These are phyloP conservation scores for Malania oleifera DNA, from an alignment of 164 flowering plant species.

Conservation along the genomic window DNA sequence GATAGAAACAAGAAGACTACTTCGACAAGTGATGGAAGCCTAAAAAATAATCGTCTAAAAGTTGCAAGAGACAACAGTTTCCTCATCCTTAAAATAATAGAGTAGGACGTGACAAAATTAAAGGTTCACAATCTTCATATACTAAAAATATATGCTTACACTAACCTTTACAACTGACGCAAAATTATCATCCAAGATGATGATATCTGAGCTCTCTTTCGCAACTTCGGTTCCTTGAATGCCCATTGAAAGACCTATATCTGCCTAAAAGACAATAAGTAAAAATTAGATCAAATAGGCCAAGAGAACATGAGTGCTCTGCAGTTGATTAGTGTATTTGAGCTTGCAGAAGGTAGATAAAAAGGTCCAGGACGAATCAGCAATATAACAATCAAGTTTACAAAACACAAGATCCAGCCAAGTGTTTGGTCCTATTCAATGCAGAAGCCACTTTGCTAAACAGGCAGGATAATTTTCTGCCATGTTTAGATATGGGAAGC, in stretches of 20 bases:
- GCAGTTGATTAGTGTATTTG: no score
- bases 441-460: not conserved
- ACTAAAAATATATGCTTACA: not conserved
- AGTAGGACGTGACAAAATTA: no score
- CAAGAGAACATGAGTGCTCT: not conserved
- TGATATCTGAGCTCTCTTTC: slow-evolving; percentile 72
- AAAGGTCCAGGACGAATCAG: not conserved
- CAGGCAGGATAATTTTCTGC: no score
- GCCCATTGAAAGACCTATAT: slow-evolving; percentile 78
- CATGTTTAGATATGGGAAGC: no score
- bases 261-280: slow-evolving; percentile 42
- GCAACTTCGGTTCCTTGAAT: slow-evolving; percentile 80
- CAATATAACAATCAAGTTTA: not conserved
- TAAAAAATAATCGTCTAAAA: no score
- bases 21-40: no score
- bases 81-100: no score
- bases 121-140: not conserved
- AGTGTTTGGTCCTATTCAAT: not conserved
- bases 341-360: not conserved
- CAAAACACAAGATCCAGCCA: not conserved
- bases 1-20: no score
- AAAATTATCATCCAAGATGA: slow-evolving; percentile 73
- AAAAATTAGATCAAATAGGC: slow-evolving; percentile 8
- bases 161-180: slow-evolving; percentile 67
- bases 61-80: no score